Conservation (phyloP, 169 alveolate genomes). For the Cryptosporidium bovis region DNA sequence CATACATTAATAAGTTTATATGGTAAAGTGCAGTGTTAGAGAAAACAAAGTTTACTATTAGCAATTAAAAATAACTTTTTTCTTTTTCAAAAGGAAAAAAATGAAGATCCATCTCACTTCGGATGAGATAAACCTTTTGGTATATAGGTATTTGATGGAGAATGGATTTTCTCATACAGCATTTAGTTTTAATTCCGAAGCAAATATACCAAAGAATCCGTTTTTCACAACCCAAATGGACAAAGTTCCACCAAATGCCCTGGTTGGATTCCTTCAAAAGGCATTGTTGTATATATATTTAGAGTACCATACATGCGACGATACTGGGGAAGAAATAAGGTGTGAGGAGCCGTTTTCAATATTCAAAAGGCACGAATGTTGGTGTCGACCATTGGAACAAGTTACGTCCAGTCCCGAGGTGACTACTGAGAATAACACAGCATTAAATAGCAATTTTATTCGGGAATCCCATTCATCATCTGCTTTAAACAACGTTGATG, state of each 20-base stretch:
- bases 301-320: slow-evolving; percentile 85
- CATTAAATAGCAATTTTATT: no score
- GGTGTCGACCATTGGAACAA: slow-evolving; percentile 77
- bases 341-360: slow-evolving; percentile 87
- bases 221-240: slow-evolving; percentile 86
- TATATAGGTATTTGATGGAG: slow-evolving; percentile 88
- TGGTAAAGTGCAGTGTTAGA: no score
- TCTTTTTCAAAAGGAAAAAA: not conserved
- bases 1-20: no score
- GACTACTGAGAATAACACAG: no score
- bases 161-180: slow-evolving; percentile 89
- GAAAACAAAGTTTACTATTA: no score
- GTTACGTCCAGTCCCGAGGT: slow-evolving; percentile 21
- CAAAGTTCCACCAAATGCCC: slow-evolving; percentile 87
- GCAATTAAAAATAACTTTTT: no score
- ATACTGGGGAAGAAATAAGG: slow-evolving; percentile 79
- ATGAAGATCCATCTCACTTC: slow-evolving; percentile 89
- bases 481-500: no score
- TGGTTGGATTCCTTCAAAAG: slow-evolving; percentile 88
- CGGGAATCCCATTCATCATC: no score
- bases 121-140: slow-evolving; percentile 88
- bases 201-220: slow-evolving; percentile 83
- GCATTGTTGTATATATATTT: slow-evolving; percentile 87
- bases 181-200: slow-evolving; percentile 86
- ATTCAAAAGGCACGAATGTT: slow-evolving; percentile 88